Base-by-base conservation (phyloP, 2,329 filamentous ascomycete genomes). In the Arthrobotrys megalospora region DNA sequence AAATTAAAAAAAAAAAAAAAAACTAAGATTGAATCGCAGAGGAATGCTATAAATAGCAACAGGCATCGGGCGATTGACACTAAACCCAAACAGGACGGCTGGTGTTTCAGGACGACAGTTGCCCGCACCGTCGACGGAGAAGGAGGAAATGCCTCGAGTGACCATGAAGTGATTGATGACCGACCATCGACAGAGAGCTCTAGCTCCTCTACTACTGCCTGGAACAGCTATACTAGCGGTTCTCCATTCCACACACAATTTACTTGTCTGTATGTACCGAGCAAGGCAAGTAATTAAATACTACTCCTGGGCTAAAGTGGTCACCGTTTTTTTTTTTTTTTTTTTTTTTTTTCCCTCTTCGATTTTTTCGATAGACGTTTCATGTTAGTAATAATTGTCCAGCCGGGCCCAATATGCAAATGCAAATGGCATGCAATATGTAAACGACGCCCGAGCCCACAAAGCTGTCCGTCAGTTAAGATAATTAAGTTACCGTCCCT, bases 51-150 rank as follows among this genome's bases (percentile, higher is more conserved):
- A 47, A 50, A 69, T 76, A 76, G 72, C 19, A 28, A 16, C 16
- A 4, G 45, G 45, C 64, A 69, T 69, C 71, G 58, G 70, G 70
- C 50, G 38, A 67, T 53, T 58, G 24, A 36, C n/a, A 47, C 75
- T 78, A 78, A 78, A 28, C 75, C 67, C 14, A 19, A 78, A 78
- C 21, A 58, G 75, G 52, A n/a, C 52, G 41, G 43, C 63, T 53
- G 38, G 60, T 78, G 75, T 78, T 78, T 78, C 75, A 78, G 75
- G 36, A 72, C 62, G 47, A 48, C 55, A 41, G 28, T n/a, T n/a
- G n/a, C n/a, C n/a, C n/a, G n/a, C n/a, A n/a, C n/a, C 48, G 50
- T 19, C 58, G 58, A 34, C 43, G 41, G 52, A 58, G 50, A 34
- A 65, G 50, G 60, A 58, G 60, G 69, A 68, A 67, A 75, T 75